Conservation (phyloP, 306 rosid species). For the Chamaecrista fasciculata region DNA sequence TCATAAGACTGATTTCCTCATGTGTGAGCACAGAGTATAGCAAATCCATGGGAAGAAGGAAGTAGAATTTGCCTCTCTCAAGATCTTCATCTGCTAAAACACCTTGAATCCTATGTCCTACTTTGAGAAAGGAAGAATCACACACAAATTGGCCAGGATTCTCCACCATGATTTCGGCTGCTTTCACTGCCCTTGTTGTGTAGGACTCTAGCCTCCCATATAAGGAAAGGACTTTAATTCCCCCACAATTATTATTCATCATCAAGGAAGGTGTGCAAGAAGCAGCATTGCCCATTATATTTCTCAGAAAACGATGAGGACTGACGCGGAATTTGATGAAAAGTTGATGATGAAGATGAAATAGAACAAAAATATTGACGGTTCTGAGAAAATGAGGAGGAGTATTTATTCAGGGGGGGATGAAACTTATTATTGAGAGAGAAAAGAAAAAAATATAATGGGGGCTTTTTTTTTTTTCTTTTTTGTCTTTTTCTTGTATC, state of each 20-base stretch:
- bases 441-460: neutral
- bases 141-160: constrained; percentile 69
- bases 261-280: constrained; percentile 68
- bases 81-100: constrained; percentile 67
- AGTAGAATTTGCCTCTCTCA: constrained; percentile 51
- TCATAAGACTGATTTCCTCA: constrained; percentile 71
- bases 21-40: constrained; percentile 78
- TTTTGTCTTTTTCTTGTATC: constrained; percentile 41
- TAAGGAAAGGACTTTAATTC: constrained; percentile 41
- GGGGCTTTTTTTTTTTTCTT: constrained; percentile 35
- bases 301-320: neutral
- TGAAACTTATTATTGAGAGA: constrained; percentile 26
- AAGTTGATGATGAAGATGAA: neutral
- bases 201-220: constrained; percentile 61
- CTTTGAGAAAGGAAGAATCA: constrained; percentile 63
- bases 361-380: constrained; percentile 8
- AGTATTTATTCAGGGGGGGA: constrained; percentile 40
- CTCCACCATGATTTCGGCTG: constrained; percentile 68
- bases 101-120: constrained; percentile 76
- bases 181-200: constrained; percentile 57
- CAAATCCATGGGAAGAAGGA: constrained; percentile 84
- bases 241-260: constrained; percentile 32
- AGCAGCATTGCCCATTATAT: constrained; percentile 83
- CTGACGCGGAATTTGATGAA: neutral
- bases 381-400: constrained; percentile 9